phyloP scores from a whole-genome alignment of 768 basidiomycete genomes.

The Auriscalpium vulgare region DNA sequence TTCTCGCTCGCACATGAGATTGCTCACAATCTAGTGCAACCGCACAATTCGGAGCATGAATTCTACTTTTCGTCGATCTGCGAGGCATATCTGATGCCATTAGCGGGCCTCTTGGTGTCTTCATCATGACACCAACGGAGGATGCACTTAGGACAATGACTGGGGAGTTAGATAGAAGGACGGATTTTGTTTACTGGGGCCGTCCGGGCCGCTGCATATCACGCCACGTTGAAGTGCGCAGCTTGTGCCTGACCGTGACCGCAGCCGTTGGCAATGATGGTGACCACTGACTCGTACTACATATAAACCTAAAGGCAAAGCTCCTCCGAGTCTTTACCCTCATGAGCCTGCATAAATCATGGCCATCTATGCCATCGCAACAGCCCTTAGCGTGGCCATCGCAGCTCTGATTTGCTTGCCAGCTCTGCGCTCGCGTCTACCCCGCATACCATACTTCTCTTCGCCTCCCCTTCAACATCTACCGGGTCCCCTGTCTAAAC shows the following conservation, averaged over 20 bases:
- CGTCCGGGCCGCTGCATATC: neutral
- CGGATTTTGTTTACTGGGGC: neutral
- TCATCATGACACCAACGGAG: neutral
- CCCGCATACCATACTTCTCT: too few species aligned
- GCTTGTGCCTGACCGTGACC: neutral
- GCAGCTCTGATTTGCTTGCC: too few species aligned
- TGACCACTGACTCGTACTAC: too few species aligned
- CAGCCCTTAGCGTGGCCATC: too few species aligned
- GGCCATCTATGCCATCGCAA: too few species aligned
- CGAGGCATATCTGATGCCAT: conserved; percentile 48
- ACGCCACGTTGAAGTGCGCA: neutral
- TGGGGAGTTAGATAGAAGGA: neutral
- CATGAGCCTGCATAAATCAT: too few species aligned
- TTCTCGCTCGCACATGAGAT: conserved; percentile 91
- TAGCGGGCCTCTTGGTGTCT: conserved; percentile 16
- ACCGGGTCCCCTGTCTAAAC: too few species aligned
- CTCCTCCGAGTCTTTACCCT: too few species aligned
- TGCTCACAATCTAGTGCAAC: conserved; percentile 81
- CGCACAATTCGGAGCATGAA: conserved; percentile 88
- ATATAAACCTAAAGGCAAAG: too few species aligned
- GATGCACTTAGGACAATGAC: neutral
- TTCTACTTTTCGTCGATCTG: conserved; percentile 92
- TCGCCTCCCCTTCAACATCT: too few species aligned
- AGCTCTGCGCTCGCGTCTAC: too few species aligned
- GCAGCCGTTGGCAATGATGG: neutral